These are phyloP conservation scores for Solanum phureja DNA, from an alignment of 257 asterid genomes.

Conservation along the genomic window DNA sequence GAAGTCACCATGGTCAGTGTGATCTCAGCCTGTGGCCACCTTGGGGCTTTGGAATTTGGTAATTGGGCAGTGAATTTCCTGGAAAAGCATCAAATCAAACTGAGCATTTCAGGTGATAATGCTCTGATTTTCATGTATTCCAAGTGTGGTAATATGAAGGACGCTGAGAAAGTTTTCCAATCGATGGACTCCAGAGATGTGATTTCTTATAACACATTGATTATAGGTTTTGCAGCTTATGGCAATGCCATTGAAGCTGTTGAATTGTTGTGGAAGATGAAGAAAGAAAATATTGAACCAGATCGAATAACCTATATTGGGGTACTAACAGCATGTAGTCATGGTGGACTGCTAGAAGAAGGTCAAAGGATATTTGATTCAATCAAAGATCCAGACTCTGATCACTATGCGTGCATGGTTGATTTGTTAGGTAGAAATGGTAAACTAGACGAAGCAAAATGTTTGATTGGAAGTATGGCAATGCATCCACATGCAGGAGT, in stretches of 20 bases:
- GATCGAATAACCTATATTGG: conserved; percentile 50
- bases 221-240: conserved; percentile 63
- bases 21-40: conserved; percentile 73
- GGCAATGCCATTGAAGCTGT: conserved; percentile 51
- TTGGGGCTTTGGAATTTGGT: conserved; percentile 61
- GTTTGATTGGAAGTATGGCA: conserved; percentile 41
- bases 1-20: conserved; percentile 60
- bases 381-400: conserved; percentile 40
- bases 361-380: conserved; percentile 45
- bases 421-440: conserved; percentile 69
- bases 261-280: conserved; percentile 38
- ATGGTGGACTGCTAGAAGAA: conserved; percentile 47
- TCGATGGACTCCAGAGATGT: conserved; percentile 50
- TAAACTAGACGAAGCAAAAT: conserved; percentile 55
- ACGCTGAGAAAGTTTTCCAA: conserved; percentile 34
- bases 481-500: conserved; percentile 41
- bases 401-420: conserved; percentile 68
- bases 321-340: conserved; percentile 68
- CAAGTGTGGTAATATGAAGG: conserved; percentile 58
- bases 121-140: conserved; percentile 70
- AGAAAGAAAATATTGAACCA: conserved; percentile 30
- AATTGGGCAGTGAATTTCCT: conserved; percentile 34
- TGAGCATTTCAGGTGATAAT: conserved; percentile 36
- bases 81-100: conserved; percentile 19
- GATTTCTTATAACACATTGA: conserved; percentile 55